Evolutionary conservation across 441 rosid species (phyloP).

Genomic region (Corymbia calophylla): DNA sequence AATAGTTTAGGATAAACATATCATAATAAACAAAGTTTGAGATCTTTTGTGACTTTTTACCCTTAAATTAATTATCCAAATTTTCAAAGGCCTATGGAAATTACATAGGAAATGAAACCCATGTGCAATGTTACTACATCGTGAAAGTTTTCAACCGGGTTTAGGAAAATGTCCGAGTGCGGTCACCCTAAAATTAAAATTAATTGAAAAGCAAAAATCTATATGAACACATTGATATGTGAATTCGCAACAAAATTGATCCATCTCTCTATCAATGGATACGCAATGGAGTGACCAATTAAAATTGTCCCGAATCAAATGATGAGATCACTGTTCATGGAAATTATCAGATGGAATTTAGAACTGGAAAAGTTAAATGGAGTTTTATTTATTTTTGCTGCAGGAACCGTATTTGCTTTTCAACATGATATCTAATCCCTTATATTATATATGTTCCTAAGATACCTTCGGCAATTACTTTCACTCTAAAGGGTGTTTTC

Average conservation of each 20-base stretch:
- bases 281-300: neutral
- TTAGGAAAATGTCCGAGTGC: neutral
- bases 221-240: no score
- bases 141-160: neutral
- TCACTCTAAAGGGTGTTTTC: neutral
- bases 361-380: neutral
- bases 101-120: neutral
- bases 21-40: no score
- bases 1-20: no score
- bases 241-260: neutral
- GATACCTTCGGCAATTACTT: neutral
- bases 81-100: neutral
- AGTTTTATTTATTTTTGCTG: neutral
- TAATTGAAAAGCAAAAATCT: neutral
- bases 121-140: rapidly evolving
- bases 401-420: neutral
- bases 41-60: no score
- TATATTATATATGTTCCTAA: no score
- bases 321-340: rapidly evolving
- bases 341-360: rapidly evolving
- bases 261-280: rapidly evolving
- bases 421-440: neutral
- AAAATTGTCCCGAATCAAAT: neutral
- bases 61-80: rapidly evolving
- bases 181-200: neutral